phyloP scores from a whole-genome alignment of 164 flowering plant species.

The Chimonanthus praecox region DNA sequence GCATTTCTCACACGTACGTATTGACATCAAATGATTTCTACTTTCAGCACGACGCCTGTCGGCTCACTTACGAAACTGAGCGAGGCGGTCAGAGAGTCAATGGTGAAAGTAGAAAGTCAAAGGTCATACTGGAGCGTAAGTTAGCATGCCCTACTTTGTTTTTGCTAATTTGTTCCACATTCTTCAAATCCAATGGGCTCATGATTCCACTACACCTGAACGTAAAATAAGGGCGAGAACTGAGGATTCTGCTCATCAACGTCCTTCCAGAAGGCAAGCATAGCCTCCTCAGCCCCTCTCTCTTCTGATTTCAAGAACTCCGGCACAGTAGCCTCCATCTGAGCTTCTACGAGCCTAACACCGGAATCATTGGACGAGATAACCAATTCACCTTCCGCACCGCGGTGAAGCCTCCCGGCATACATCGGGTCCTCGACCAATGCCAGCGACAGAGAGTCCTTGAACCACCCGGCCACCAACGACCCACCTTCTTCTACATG shows the following conservation, averaged over 20 bases:
- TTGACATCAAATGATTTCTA: no score
- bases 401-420: slow-evolving; percentile 6
- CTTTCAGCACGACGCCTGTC: no score
- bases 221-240: slow-evolving; percentile 8
- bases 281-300: slow-evolving; percentile 1
- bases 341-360: slow-evolving; percentile 9
- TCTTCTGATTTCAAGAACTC: slow-evolving; percentile 3
- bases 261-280: slow-evolving; percentile 14
- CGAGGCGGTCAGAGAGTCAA: neutral
- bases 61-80: neutral
- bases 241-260: slow-evolving; percentile 8
- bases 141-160: neutral
- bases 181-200: neutral
- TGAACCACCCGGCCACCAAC: slow-evolving; percentile 7
- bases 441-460: slow-evolving; percentile 8
- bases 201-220: slow-evolving; percentile 6
- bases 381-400: neutral
- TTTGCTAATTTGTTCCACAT: neutral
- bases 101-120: neutral
- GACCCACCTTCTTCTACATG: slow-evolving; percentile 5
- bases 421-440: slow-evolving; percentile 5
- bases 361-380: slow-evolving; percentile 9
- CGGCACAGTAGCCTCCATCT: neutral
- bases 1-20: no score
- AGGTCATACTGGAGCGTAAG: neutral